A percentile compares a stretch with the other conserved stretches of the same genome.
These are phyloP conservation scores for Colletotrichum salicis DNA, from an alignment of 2,329 filamentous ascomycete species.

Conservation along the genomic window DNA sequence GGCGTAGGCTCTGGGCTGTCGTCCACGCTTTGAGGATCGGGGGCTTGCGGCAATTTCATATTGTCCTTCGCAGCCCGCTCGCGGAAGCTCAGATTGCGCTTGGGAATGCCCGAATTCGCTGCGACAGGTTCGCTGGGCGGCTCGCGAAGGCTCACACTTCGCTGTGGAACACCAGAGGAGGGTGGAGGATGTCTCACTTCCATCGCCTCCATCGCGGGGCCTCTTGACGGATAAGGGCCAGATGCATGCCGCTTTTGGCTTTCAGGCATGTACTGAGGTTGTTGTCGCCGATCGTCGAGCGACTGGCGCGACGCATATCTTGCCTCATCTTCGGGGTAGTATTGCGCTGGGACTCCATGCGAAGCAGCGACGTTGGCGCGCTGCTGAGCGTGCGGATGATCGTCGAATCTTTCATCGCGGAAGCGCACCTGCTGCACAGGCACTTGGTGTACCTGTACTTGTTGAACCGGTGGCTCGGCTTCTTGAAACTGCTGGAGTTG, in stretches of 20 bases:
- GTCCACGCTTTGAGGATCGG: conserved; percentile 15
- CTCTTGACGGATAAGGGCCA: conserved; percentile 35
- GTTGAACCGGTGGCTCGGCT: conserved; percentile 23
- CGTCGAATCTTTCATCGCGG: conserved; percentile 38
- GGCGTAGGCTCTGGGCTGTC: conserved; percentile 39
- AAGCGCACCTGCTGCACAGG: conserved; percentile 46
- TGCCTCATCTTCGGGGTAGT: conserved; percentile 45
- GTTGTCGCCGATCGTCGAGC: conserved; percentile 38
- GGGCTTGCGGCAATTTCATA: conserved; percentile 46
- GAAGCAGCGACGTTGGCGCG: conserved; percentile 38
- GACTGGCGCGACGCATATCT: conserved; percentile 39
- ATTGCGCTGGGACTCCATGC: conserved; percentile 44
- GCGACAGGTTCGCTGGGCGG: conserved; percentile 14
- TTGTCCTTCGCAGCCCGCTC: conserved; percentile 64
- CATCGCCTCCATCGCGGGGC: conserved; percentile 37
- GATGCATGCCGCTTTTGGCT: conserved; percentile 42
- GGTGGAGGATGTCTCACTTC: conserved; percentile 34
- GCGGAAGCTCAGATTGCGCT: conserved; percentile 70
- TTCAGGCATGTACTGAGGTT: conserved; percentile 47
- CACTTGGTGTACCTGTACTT: conserved; percentile 32
- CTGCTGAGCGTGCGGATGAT: conserved; percentile 37
- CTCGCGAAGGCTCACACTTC: conserved; percentile 37
- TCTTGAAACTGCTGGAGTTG: conserved; percentile 12
- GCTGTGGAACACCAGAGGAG: conserved; percentile 21
- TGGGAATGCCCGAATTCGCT: conserved; percentile 49